Evolutionary conservation across 345 rosid species (phyloP).

Genomic region (Aethionema arabicum): DNA sequence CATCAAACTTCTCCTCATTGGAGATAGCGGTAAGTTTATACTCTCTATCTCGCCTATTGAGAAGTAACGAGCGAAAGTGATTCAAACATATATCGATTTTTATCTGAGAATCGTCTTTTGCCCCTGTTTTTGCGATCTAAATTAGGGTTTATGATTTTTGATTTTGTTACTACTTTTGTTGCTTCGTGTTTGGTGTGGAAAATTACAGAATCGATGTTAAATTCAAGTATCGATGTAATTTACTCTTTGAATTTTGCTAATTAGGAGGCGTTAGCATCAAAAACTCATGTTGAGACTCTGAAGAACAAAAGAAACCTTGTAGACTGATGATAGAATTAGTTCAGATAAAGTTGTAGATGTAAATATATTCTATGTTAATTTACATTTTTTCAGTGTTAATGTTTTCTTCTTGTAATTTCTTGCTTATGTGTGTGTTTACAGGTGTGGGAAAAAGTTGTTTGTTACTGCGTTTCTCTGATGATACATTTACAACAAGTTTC

Average conservation of each 20-base stretch:
- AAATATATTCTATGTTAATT: neutral
- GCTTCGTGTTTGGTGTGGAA: neutral
- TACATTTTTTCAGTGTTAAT: neutral
- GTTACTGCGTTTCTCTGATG: constrained; percentile 86
- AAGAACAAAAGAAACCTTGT: neutral
- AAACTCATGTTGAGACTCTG: constrained; percentile 3
- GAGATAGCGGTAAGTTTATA: constrained; percentile 45
- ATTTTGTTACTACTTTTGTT: neutral
- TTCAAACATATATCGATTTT: neutral
- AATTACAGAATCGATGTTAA: neutral
- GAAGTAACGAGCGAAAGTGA: neutral
- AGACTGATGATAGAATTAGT: neutral
- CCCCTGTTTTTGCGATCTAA: constrained; percentile 16
- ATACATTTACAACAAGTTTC: constrained; percentile 87
- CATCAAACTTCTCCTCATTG: constrained; percentile 52
- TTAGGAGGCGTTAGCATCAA: neutral
- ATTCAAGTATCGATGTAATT: neutral
- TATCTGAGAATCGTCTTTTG: neutral
- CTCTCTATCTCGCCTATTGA: neutral
- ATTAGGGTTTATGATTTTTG: constrained; percentile 29
- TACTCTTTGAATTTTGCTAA: neutral
- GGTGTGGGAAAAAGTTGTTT: constrained; percentile 96
- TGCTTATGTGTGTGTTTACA: constrained; percentile 27
- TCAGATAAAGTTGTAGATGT: neutral
- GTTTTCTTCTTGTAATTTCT: neutral